phyloP scores from a whole-genome alignment of 2,329 filamentous ascomycete species.

The Stemphylium lycopersici region DNA sequence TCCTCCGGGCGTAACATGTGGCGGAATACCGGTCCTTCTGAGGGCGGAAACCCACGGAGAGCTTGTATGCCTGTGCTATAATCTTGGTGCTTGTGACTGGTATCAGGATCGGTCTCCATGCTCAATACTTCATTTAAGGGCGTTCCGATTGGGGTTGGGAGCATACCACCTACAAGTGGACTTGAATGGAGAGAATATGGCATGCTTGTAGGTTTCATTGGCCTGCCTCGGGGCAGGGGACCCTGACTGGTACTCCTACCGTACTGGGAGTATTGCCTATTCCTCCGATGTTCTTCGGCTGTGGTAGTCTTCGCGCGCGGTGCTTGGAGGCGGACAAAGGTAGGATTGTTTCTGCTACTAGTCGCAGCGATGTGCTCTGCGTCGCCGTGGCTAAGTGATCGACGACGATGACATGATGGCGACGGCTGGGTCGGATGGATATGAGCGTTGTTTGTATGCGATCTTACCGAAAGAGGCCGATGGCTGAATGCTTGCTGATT shows the following conservation, averaged over 20 bases:
- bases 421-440: constrained; percentile 4
- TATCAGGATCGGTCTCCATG: background rate
- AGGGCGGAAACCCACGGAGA: background rate
- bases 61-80: background rate
- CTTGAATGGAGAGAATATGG: constrained; percentile 11
- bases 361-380: constrained; percentile 16
- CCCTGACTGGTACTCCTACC: constrained; percentile 16
- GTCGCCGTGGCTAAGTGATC: constrained; percentile 38
- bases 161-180: constrained; percentile 6
- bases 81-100: background rate
- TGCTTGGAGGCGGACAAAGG: constrained; percentile 31
- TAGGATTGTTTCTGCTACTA: constrained; percentile 21
- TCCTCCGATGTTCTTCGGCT: constrained; percentile 10
- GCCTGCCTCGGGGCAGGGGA: background rate
- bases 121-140: constrained; percentile 14
- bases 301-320: constrained; percentile 14
- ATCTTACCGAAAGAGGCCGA: constrained; percentile 10
- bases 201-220: constrained; percentile 8
- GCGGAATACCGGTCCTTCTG: constrained; percentile 10
- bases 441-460: constrained; percentile 10
- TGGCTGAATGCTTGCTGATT: constrained; percentile 2
- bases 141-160: constrained; percentile 22
- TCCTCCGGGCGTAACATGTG: constrained; percentile 31
- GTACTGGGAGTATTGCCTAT: constrained; percentile 2
- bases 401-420: constrained; percentile 28